Base-by-base conservation (phyloP, 805 yeast species). In the Saturnispora besseyi region DNA sequence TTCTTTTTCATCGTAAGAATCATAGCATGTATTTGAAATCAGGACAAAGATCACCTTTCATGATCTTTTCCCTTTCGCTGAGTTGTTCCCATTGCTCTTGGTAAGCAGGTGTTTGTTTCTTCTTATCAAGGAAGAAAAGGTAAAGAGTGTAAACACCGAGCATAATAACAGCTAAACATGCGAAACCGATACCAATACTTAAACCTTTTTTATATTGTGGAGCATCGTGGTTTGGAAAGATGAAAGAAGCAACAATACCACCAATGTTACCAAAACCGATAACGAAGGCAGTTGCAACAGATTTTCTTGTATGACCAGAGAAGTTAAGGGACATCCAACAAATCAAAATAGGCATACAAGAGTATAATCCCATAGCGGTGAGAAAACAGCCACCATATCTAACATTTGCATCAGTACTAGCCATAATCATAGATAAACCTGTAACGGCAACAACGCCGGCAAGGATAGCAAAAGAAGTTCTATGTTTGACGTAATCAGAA, bases 181-280 rank as follows among this genome's bases (percentile, higher is more conserved):
- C 59, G 49, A 76, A 72, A 0, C 75, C 82, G 47, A 82, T 62
- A 51, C 77, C 64, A 29, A 77, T 67, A 38, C 76, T 65, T 48
- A 78, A 64, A 41, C 87, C 89, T 32, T 73, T 77, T 42, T 57
- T 69, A 61, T 76, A 82, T 34, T 63, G 65, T 21, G 89, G 89
- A 12, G 83, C 74, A 55, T 81, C 85, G 40, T 62, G 58, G 42
- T 75, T 58, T 41, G 77, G 69, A 68, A 77, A 82, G 26, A 80
- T 66, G 58, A 72, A 82, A 2, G 84, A 73, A 3, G 87, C 69
- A 51, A 82, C 71, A 56, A 82, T 82, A 54, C 87, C 88, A 42
- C 88, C 89, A 57, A 81, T 80, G 64, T 82, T 83, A 50, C 87
- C 88, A 58, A 82, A 81, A 0, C 88, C 88, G 58, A 82, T 75